Evolutionary conservation across 805 yeast genomes (phyloP), one percentile per base, ranked within the genome.

Genomic region (Candida adriatica): DNA sequence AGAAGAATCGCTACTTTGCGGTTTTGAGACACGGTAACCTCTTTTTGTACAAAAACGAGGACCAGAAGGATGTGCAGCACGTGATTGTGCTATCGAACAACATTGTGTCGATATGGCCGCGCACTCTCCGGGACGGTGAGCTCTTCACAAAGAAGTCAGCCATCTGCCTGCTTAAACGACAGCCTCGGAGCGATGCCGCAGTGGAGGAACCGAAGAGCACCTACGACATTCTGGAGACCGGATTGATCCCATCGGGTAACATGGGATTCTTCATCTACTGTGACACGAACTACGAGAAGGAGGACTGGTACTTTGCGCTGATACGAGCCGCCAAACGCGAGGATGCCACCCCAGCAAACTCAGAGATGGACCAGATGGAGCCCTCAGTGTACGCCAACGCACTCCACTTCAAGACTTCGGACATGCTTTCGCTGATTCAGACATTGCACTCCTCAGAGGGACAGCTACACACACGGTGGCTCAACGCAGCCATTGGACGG

Each of bases 261-360:
- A 40, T 51, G 36, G 57, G 58, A 6, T 71, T 72, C 46, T 90
- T 70, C 53, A 56, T 90, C 4, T 84, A 86, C 54, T 71, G 79
- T 26, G 94, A 86, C 44, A 68, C 75, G 29, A 85, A 87, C 43
- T 69, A 69, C 34, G 87, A 80, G 28, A 90, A 90, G 49, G 98
- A 92, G 55, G 95, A 90, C 53, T 79, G 96, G 82, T 92, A 90
- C 53, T 87, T 86, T 56, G 77, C 84, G 1, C 62, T 92, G 33
- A 65, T 90, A n/a, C 65, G 79, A 35, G 94, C 94, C 1, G 72
- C 90, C 0, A 81, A 79, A 38, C 56, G 59, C 5, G 59, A 56
- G 8, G 41, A 44, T 11, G 18, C 31, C 11, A 27, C 45, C 3
- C 35, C 50, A 3, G 24, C 42, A 9, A 44, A 43, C 4, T 35